phyloP scores from a whole-genome alignment of 2,329 filamentous ascomycete species.

The Penicillium corylophilum region DNA sequence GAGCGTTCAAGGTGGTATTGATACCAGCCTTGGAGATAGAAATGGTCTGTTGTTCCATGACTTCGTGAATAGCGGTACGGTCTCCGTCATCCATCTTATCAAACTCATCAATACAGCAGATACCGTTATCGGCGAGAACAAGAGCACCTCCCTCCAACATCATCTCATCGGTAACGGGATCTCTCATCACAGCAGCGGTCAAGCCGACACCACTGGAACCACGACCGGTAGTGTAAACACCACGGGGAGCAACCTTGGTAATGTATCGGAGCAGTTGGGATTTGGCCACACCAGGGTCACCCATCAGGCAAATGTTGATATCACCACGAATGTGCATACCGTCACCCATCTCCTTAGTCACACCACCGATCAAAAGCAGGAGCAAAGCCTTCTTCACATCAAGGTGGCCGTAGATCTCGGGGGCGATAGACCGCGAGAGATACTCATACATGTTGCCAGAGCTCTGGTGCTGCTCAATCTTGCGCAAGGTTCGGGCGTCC shows the following conservation, averaged over 20 bases:
- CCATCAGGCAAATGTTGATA: constrained; percentile 98
- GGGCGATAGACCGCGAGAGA: constrained; percentile 91
- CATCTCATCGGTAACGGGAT: constrained; percentile 76
- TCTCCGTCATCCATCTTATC: constrained; percentile 83
- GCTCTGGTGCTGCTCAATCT: constrained; percentile 81
- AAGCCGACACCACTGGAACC: constrained; percentile 79
- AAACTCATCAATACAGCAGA: constrained; percentile 83
- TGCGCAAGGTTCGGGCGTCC: constrained; percentile 73
- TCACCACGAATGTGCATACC: constrained; percentile 99
- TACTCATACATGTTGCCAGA: constrained; percentile 94
- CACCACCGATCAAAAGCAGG: constrained; percentile 92
- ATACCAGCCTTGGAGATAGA: constrained; percentile 89
- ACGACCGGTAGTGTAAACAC: constrained; percentile 79
- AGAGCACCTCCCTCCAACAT: constrained; percentile 77
- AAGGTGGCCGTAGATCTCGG: constrained; percentile 92
- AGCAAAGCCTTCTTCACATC: constrained; percentile 98
- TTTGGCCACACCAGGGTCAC: constrained; percentile 98
- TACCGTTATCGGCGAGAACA: constrained; percentile 76
- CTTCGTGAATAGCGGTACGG: constrained; percentile 78
- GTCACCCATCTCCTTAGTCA: constrained; percentile 94
- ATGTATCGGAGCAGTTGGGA: constrained; percentile 98
- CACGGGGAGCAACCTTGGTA: constrained; percentile 92
- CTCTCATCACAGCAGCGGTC: constrained; percentile 76
- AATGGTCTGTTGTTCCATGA: constrained; percentile 85
- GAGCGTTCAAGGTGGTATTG: constrained; percentile 92